Percentiles rank a stretch among this genome's conserved stretches.
These are phyloP conservation scores for Gymnopilus dilepis DNA, from an alignment of 768 basidiomycete genomes.

Conservation along the genomic window DNA sequence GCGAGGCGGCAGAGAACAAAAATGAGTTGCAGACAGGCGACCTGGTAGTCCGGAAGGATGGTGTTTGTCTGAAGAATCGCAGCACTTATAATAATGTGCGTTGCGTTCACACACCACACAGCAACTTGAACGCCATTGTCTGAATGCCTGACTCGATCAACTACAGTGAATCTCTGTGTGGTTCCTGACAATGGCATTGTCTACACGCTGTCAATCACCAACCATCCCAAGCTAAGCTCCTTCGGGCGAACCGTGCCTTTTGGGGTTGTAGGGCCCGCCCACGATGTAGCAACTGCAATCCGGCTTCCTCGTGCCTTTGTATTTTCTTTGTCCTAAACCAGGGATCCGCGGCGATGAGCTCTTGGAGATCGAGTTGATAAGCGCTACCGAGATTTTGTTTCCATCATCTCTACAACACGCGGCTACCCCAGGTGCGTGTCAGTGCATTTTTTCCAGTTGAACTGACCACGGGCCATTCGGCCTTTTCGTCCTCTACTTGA, in stretches of 20 bases:
- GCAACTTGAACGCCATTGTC: background rate
- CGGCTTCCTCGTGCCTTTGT: background rate
- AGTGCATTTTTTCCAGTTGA: too few relatives aligned
- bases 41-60: too few relatives aligned
- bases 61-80: too few relatives aligned
- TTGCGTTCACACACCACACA: background rate
- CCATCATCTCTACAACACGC: too few relatives aligned
- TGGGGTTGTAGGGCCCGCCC: background rate
- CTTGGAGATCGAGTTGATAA: too few relatives aligned
- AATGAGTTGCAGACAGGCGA: too few relatives aligned
- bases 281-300: background rate
- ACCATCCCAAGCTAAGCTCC: background rate
- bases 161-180: background rate
- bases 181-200: too few relatives aligned
- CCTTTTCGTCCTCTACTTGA: too few relatives aligned
- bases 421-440: too few relatives aligned
- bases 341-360: background rate
- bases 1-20: too few relatives aligned
- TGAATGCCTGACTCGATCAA: background rate
- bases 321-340: background rate
- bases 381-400: background rate
- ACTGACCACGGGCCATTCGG: too few relatives aligned
- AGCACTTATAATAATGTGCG: background rate
- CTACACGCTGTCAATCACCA: background rate
- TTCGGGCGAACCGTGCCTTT: background rate